Base-by-base conservation (phyloP, 768 basidiomycete genomes). In the Lactifluus subvellereus region DNA sequence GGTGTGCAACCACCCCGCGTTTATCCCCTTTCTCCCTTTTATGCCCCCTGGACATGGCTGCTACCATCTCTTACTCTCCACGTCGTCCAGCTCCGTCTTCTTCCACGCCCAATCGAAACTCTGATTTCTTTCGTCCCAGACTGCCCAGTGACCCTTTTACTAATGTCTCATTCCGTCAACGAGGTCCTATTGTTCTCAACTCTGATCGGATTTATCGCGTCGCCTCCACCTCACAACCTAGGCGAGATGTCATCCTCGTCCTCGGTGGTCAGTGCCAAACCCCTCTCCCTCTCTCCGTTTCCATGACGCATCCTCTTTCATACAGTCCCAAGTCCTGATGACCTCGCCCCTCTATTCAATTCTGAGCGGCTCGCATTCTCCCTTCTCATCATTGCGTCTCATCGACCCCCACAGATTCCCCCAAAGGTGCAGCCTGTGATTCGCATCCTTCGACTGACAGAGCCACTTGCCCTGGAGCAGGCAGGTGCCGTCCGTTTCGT, bases 361-460 rank as follows among this genome's bases (percentile, higher is more conserved):
- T 76, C 77, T 0, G 66, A 72, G 1, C 70, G 72, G 22, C 73
- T 77, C 55, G 69, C 73, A 14, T 67, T 69, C 51, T 77, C 78
- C 2, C 71, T 79, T 37, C 65, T 79, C 37, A 72, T 79, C 66
- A 65, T 79, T 45, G 77, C 74, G 13, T 72, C 73, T 14, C 74
- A 76, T 64, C 59, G 70, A 32, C 72, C 76, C 2, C 72, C 73
- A 0, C 48, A 68, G 0, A 68, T 76, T 40, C 73, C 74, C 1
- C 55, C 67, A 13, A 63, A 55, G 45, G 62, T 70, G 3, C 70
- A 70, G 5, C 73, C 77, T 0, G 67, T 73, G 5, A 69, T 78
- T 11, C 74, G 74, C 59, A 65, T 76, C 43, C 69, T 77, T n/a
- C 72, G 69, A 8, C 71, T 78, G 9, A 66, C 67, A 1, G 55